phyloP scores from a whole-genome alignment of 2,329 filamentous ascomycete genomes.

The Cladosporium sp. region DNA sequence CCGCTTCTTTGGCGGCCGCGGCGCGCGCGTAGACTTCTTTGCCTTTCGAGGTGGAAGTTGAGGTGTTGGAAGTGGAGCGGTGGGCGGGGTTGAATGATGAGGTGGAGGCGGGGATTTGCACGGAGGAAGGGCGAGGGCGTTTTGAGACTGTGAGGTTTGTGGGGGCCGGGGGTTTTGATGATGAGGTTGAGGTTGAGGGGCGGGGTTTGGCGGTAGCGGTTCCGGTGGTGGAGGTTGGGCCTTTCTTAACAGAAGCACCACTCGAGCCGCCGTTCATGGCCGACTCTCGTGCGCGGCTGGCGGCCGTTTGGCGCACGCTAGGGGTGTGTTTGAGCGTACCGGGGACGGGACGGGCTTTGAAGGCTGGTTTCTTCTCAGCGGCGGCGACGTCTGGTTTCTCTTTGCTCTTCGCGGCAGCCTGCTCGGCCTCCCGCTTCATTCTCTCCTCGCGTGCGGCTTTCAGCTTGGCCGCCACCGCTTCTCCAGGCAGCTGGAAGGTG shows the following conservation, averaged over 20 bases:
- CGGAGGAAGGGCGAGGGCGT: constrained; percentile 14
- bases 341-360: constrained; percentile 47
- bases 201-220: constrained; percentile 18
- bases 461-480: constrained; percentile 50
- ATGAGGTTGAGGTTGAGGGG: constrained; percentile 5
- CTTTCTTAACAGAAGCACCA: not conserved
- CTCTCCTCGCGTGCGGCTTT: constrained; percentile 49
- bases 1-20: constrained; percentile 36
- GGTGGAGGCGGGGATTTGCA: not conserved
- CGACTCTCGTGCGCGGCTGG: constrained; percentile 42
- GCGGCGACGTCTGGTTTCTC: constrained; percentile 10
- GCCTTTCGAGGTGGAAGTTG: constrained; percentile 36
- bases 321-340: constrained; percentile 22
- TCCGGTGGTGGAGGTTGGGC: not conserved
- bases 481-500: constrained; percentile 51
- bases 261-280: constrained; percentile 24
- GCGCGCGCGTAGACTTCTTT: constrained; percentile 45
- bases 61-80: constrained; percentile 26
- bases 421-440: constrained; percentile 38
- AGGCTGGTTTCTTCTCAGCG: constrained; percentile 35
- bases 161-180: constrained; percentile 7
- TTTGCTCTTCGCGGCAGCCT: constrained; percentile 31
- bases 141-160: constrained; percentile 12
- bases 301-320: constrained; percentile 42
- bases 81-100: constrained; percentile 15